phyloP scores from a whole-genome alignment of 306 rosid species.

The Casuarina equisetifolia region DNA sequence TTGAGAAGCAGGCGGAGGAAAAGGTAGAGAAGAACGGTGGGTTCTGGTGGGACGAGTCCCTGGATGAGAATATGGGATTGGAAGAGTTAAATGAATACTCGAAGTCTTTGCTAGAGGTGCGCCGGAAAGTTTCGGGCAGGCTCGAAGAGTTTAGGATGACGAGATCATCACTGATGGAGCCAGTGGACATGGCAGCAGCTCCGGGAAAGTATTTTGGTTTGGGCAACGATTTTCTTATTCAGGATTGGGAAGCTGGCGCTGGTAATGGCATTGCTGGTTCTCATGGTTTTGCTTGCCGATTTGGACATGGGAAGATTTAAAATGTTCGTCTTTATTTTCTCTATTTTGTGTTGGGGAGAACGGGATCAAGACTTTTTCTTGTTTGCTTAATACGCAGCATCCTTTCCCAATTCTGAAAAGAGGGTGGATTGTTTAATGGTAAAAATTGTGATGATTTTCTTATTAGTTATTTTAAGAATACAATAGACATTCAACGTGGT shows the following conservation, averaged over 20 bases:
- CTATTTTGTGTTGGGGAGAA: too few relatives aligned
- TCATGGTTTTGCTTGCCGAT: too few relatives aligned
- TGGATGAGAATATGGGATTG: constrained; percentile 31
- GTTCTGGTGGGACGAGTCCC: constrained; percentile 42
- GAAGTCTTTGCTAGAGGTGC: constrained; percentile 34
- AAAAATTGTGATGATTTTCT: too few relatives aligned
- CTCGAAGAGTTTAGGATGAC: neutral
- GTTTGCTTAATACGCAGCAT: too few relatives aligned
- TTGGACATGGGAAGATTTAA: too few relatives aligned
- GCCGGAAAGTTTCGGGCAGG: constrained; percentile 21
- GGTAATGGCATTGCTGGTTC: neutral
- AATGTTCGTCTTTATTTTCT: too few relatives aligned
- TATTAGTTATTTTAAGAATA: too few relatives aligned
- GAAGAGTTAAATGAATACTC: constrained; percentile 32
- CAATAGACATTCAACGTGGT: too few relatives aligned
- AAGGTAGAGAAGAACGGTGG: neutral
- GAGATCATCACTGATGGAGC: neutral
- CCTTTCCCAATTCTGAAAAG: too few relatives aligned
- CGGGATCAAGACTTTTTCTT: too few relatives aligned
- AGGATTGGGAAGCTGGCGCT: neutral
- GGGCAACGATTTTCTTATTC: neutral
- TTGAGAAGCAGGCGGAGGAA: neutral
- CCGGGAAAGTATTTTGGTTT: neutral
- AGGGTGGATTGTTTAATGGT: too few relatives aligned
- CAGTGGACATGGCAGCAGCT: neutral